A percentile compares a stretch with the other conserved stretches of the same genome.
Conservation (phyloP, 345 rosid genomes). For the Gossypium ekmanianum region DNA sequence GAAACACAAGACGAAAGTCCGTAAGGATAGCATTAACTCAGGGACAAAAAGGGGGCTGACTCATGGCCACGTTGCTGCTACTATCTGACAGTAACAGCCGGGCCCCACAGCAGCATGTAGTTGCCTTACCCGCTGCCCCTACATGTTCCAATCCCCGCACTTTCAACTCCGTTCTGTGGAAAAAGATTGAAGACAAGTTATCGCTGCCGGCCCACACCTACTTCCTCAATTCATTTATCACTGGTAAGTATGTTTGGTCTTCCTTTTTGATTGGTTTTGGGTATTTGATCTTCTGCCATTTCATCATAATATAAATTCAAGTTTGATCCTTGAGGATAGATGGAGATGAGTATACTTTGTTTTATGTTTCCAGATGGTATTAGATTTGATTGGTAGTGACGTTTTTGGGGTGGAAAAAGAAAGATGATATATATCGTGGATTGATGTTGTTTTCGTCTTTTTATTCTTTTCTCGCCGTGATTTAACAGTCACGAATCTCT, state of each 20-base stretch:
- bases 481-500: background rate
- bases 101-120: background rate
- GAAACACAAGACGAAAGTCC: background rate
- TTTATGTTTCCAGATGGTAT: background rate
- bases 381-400: background rate
- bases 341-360: background rate
- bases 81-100: background rate
- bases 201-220: background rate
- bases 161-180: background rate
- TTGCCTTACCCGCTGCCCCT: background rate
- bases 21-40: background rate
- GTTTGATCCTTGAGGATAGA: background rate
- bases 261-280: background rate
- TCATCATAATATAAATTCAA: background rate
- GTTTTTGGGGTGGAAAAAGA: background rate
- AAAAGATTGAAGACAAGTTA: background rate
- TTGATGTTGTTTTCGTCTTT: background rate
- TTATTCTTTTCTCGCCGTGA: background rate
- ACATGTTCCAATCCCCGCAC: background rate
- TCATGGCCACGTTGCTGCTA: slow-evolving; percentile 1
- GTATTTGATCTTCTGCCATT: background rate
- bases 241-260: background rate
- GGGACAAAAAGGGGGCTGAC: background rate
- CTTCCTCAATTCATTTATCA: background rate
- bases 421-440: background rate